A percentile compares a stretch with the other conserved stretches of the same genome.
phyloP scores from a whole-genome alignment of 768 basidiomycete species.

The Pholiota microspora region DNA sequence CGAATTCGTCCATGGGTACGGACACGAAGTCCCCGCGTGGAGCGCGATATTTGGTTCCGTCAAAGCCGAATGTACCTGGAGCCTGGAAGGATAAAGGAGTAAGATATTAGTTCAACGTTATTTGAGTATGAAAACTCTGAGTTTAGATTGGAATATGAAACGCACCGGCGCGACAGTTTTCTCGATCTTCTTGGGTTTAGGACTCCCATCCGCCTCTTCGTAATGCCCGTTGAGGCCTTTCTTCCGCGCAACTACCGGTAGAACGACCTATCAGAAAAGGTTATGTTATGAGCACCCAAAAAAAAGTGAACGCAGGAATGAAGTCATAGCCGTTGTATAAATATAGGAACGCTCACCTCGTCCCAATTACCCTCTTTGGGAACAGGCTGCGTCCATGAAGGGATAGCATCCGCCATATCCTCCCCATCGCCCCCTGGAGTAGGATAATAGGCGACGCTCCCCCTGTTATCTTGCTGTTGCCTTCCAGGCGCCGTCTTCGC shows the following conservation, averaged over 20 bases:
- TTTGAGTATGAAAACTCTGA: background rate
- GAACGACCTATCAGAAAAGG: slow-evolving; percentile 55
- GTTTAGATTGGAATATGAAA: slow-evolving; percentile 17
- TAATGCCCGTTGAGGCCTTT: slow-evolving; percentile 74
- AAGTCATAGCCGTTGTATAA: slow-evolving; percentile 3
- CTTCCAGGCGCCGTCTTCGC: slow-evolving; percentile 41
- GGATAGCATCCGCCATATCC: slow-evolving; percentile 72
- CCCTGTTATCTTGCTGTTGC: slow-evolving; percentile 42
- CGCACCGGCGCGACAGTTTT: slow-evolving; percentile 56
- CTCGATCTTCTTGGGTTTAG: slow-evolving; percentile 48
- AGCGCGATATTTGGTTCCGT: slow-evolving; percentile 66
- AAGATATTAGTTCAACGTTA: slow-evolving; percentile 4
- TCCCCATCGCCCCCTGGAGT: slow-evolving; percentile 45
- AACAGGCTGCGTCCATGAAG: slow-evolving; percentile 77
- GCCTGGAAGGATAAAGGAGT: slow-evolving; percentile 41
- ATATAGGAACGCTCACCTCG: slow-evolving; percentile 48
- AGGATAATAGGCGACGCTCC: slow-evolving; percentile 70
- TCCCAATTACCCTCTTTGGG: slow-evolving; percentile 78
- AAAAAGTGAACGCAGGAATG: background rate
- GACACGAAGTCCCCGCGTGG: slow-evolving; percentile 37
- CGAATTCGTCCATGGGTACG: slow-evolving; percentile 71
- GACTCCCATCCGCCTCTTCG: slow-evolving; percentile 66
- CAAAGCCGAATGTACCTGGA: slow-evolving; percentile 81
- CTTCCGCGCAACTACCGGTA: slow-evolving; percentile 83
- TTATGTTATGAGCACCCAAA: too few relatives aligned